Percentiles rank a stretch among this genome's conserved stretches.
phyloP scores from a whole-genome alignment of 208 protist genomes.

The Wallacemonas rigidus region DNA sequence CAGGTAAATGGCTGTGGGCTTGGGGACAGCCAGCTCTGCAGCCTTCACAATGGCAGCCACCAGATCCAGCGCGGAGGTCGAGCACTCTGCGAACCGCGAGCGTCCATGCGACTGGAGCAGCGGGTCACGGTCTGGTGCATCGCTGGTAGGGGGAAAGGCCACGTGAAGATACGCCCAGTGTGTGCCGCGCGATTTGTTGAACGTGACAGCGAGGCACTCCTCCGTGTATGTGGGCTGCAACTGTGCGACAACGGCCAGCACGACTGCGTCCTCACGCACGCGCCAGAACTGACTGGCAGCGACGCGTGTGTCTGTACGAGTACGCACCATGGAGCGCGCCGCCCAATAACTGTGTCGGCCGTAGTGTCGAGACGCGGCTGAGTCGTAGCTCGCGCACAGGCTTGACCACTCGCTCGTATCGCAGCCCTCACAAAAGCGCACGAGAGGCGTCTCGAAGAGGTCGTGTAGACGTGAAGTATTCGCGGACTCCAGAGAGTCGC shows the following conservation, averaged over 20 bases:
- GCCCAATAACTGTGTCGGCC: slow-evolving; percentile 52
- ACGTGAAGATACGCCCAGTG: slow-evolving; percentile 53
- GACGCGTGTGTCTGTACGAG: slow-evolving; percentile 23
- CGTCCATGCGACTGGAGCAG: slow-evolving; percentile 27
- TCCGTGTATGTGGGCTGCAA: slow-evolving; percentile 21
- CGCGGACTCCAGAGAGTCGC: neutral
- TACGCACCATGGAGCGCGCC: slow-evolving; percentile 47
- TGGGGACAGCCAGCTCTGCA: neutral
- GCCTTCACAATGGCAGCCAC: slow-evolving; percentile 28
- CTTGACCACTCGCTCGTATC: slow-evolving; percentile 9
- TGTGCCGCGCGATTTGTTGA: slow-evolving; percentile 26
- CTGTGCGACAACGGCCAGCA: slow-evolving; percentile 37
- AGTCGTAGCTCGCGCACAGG: slow-evolving; percentile 25
- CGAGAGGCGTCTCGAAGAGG: slow-evolving; percentile 47
- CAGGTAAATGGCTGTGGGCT: slow-evolving; percentile 42
- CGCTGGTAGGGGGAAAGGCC: slow-evolving; percentile 28
- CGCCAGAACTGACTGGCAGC: slow-evolving; percentile 34
- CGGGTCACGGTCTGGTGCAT: neutral
- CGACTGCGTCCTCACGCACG: slow-evolving; percentile 2
- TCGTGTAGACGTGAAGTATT: slow-evolving; percentile 22
- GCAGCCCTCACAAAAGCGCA: slow-evolving; percentile 50
- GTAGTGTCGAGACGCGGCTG: slow-evolving; percentile 22
- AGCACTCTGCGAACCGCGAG: slow-evolving; percentile 35
- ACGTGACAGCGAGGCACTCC: slow-evolving; percentile 25
- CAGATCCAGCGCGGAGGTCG: slow-evolving; percentile 36